Percentiles rank a stretch among this genome's conserved stretches.
Evolutionary conservation across 2,329 filamentous ascomycete species (phyloP).

Genomic region (Penicillium sp.): DNA sequence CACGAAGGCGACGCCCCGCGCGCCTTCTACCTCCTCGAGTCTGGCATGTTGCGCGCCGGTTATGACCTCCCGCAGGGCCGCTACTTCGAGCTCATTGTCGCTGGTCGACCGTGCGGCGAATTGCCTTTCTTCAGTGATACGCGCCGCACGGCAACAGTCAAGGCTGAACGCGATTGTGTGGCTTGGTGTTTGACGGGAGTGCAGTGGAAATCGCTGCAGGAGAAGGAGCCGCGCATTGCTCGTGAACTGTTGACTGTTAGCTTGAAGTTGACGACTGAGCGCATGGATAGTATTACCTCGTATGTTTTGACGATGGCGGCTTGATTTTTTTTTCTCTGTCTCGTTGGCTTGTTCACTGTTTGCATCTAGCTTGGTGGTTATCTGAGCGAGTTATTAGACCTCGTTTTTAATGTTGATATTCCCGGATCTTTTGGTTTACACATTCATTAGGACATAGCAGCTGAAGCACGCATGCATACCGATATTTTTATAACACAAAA

Average conservation of each 20-base stretch:
- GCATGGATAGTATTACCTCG: constrained; percentile 72
- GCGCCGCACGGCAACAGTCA: constrained; percentile 77
- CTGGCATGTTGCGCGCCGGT: constrained; percentile 82
- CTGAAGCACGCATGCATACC: not conserved
- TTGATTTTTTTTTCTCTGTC: not conserved
- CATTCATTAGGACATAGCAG: not conserved
- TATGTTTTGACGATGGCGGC: constrained; percentile 37
- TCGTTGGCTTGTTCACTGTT: not conserved
- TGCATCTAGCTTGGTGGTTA: constrained; percentile 9
- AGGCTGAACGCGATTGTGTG: constrained; percentile 76
- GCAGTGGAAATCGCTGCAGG: constrained; percentile 71
- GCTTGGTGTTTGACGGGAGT: constrained; percentile 75
- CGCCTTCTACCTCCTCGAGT: constrained; percentile 87
- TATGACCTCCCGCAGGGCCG: constrained; percentile 87
- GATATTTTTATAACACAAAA: not conserved
- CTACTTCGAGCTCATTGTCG: constrained; percentile 87
- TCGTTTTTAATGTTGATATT: not conserved
- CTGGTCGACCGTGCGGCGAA: constrained; percentile 92
- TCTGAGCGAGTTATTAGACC: not conserved
- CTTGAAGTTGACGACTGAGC: constrained; percentile 90
- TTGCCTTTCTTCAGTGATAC: constrained; percentile 95
- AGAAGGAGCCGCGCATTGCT: constrained; percentile 71
- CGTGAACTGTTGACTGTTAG: constrained; percentile 80
- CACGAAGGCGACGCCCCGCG: constrained; percentile 70
- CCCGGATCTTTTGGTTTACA: not conserved